Evolutionary conservation across 352 stramenopile species (phyloP), one percentile per base, ranked within the genome.

Genomic region (Pythium apleroticum): DNA sequence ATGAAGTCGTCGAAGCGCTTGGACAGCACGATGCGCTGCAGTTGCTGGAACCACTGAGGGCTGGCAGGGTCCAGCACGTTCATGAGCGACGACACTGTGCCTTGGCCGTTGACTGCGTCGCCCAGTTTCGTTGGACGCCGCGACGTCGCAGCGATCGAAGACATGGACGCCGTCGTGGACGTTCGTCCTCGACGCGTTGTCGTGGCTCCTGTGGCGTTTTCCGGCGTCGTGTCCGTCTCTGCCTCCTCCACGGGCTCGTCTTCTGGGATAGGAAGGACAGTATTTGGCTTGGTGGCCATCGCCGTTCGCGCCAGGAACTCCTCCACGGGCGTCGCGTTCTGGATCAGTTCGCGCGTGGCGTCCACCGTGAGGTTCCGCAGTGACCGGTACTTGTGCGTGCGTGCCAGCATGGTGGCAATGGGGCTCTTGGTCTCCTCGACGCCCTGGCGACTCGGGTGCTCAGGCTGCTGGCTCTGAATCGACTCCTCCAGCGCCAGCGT

Each of bases 1-100:
- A 93, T 77, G n/a, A 73, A 72, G 59, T 91, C 81, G 48, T 90
- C 84, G 35, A 90, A 93, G 24, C 69, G 78, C 65, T 91, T 90
- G 3, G 82, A 91, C 24, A 91, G 66, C 25, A 93, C 82, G 19
- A 85, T 62, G 0, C 67, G 71, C 41, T 89, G 78, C 19, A 78
- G 70, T 10, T 28, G 0, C 8, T 24, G 39, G 30, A 73, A 67
- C 52, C 61, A 60, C 57, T 19, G 20, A 0, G 46, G 48, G 22
- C 17, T 57, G 14, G 1, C 3, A 15, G 30, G 15, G 14, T 64
- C 8, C 0, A 68, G 25, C 11, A 68, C 46, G 27, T 62, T 62
- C 10, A 49, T 57, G 17, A 72, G 55, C 8, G 60, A 66, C 4
- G 59, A 46, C 24, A 71, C 57, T 19, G 69, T 24, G 19, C 48